Evolutionary conservation across 2,329 filamentous ascomycete genomes (phyloP).

Genomic region (Scedosporium apiospermum): DNA sequence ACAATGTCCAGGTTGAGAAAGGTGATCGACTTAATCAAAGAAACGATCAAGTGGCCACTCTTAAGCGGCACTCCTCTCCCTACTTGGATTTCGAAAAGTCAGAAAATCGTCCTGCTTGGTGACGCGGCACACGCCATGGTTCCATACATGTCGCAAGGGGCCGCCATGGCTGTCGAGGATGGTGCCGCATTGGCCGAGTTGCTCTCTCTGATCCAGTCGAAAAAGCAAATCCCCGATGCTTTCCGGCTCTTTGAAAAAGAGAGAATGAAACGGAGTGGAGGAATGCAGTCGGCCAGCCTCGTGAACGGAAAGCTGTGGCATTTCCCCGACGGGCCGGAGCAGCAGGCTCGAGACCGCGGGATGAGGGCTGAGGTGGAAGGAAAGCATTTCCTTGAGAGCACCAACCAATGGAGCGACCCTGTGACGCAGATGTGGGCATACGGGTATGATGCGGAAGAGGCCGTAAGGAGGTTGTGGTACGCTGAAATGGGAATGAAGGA

Average conservation of each 20-base stretch:
- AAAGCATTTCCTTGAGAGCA: conserved; percentile 23
- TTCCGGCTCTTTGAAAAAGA: conserved; percentile 27
- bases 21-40: conserved; percentile 23
- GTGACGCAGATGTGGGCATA: conserved; percentile 36
- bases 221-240: conserved; percentile 18
- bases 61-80: conserved; percentile 16
- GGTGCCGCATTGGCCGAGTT: conserved; percentile 25
- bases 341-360: conserved; percentile 29
- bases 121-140: conserved; percentile 34
- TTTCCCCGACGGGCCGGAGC: conserved; percentile 30
- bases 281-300: conserved; percentile 33
- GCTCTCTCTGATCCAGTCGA: conserved; percentile 17
- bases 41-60: conserved; percentile 24
- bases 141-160: conserved; percentile 33
- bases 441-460: conserved; percentile 34
- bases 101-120: conserved; percentile 26
- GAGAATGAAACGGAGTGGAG: conserved; percentile 20
- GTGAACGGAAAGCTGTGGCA: conserved; percentile 39
- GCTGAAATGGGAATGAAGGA: not conserved
- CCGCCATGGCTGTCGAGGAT: conserved; percentile 34
- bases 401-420: conserved; percentile 40
- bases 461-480: conserved; percentile 21
- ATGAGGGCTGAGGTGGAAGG: conserved; percentile 31
- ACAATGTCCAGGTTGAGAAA: conserved; percentile 19
- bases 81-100: conserved; percentile 18